Base-by-base conservation (phyloP, 2,329 filamentous ascomycete species). In the Sclerotinia sclerotiorum region DNA sequence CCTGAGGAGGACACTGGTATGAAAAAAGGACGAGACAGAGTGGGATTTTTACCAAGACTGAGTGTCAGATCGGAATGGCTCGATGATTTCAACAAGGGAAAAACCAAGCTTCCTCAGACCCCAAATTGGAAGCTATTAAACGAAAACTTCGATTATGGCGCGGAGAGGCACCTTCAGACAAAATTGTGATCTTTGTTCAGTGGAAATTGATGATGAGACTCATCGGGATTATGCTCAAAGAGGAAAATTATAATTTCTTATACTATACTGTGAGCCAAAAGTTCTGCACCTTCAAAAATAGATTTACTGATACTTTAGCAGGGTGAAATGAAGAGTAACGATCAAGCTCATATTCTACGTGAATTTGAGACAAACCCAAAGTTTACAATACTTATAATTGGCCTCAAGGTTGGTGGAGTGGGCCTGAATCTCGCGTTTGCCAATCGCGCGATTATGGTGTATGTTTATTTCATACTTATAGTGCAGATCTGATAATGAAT, bases 341-440 rank as follows among this genome's bases (percentile, higher is more conserved):
- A 65, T 19, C 32, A 35, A 55, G 8, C 49, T 15, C 5, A 65
- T 46, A 17, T 49, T 5, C 11, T 65, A 6, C 13, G 55, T 5
- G 13, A 10, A 21, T 65, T 65, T n/a, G 15, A 65, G 29, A 65
- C 5, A 21, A 46, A 17, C 8, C n/a, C 49, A 15, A 35, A 32
- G 24, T 5, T 65, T 21, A 65, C 32, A 10, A 29, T 65, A 27
- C 32, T 65, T 13, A 27, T 65, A 2, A 55, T 46, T 32, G 62
- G 62, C 2, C 35, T 65, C 8, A 65, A 65, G 35, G 62, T 65
- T 21, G 62, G 62, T 19, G 62, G 62, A 13, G 35, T 55, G 4
- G 62, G 62, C n/a, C 29, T 65, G 1, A 65, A 65, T 24, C 39
- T 65, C 2, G 54, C 51, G n/a, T 65, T 54, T 35, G 62, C 62